A percentile compares a stretch with the other conserved stretches of the same genome.
These are phyloP conservation scores for Voacanga thouarsii DNA, from an alignment of 257 asterid species.

Conservation along the genomic window DNA sequence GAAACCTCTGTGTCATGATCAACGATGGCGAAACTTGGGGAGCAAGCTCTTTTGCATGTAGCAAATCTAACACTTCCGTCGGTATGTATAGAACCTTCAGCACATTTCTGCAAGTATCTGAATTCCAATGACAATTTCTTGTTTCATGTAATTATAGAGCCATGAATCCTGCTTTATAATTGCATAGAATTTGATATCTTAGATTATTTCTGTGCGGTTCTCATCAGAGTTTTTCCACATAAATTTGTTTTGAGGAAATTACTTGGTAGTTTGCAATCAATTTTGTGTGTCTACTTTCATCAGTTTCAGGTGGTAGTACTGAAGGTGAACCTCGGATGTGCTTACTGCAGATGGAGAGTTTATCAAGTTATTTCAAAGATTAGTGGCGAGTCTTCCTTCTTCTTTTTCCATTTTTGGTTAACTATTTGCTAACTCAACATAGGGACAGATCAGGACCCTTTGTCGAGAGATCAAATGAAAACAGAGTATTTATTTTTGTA, in stretches of 20 bases:
- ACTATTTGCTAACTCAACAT: background rate
- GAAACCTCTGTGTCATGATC: background rate
- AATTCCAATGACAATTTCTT: background rate
- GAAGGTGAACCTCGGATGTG: constrained; percentile 30
- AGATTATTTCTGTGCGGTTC: background rate
- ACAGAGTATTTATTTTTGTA: background rate
- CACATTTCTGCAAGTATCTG: background rate
- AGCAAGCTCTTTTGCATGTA: constrained; percentile 19
- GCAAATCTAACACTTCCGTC: constrained; percentile 29
- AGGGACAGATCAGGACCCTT: background rate
- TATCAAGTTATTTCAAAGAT: constrained; percentile 21
- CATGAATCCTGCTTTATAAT: background rate
- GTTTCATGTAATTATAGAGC: background rate
- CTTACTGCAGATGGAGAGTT: constrained; percentile 24
- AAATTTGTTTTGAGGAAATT: too few relatives aligned
- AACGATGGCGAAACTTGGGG: constrained; percentile 15
- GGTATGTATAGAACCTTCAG: constrained; percentile 11
- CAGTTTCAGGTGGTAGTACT: constrained; percentile 37
- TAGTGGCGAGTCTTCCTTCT: constrained; percentile 10
- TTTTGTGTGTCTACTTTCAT: background rate
- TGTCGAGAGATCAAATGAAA: background rate
- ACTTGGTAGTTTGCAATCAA: background rate
- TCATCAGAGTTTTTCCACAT: too few relatives aligned
- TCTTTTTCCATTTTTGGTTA: background rate
- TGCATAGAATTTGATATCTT: background rate